Evolutionary conservation across 176 grass and related monocot species (phyloP).

Genomic region (Triticum turgidum): DNA sequence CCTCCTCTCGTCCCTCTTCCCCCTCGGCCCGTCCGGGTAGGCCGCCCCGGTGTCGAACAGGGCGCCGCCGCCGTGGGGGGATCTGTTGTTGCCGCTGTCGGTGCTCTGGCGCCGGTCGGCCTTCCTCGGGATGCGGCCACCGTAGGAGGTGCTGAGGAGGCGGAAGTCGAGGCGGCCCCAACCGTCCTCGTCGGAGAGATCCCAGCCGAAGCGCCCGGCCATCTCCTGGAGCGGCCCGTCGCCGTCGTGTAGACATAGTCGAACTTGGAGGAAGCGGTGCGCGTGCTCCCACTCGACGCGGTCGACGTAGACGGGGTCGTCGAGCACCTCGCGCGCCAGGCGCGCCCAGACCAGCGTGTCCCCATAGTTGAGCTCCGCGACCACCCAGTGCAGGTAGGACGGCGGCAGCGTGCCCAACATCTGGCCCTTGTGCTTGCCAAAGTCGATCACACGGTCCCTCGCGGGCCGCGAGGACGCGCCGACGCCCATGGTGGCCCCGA

Average conservation of each 20-base stretch:
- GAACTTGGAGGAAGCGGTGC: slow-evolving; percentile 45
- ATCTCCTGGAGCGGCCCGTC: slow-evolving; percentile 51
- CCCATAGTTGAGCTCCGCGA: slow-evolving; percentile 47
- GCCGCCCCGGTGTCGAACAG: background rate
- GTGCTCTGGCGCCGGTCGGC: background rate
- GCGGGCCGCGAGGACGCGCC: slow-evolving; percentile 24
- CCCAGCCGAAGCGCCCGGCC: slow-evolving; percentile 56
- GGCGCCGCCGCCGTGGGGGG: background rate
- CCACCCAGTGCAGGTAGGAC: slow-evolving; percentile 51
- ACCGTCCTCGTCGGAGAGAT: slow-evolving; percentile 53
- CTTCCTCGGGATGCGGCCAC: slow-evolving; percentile 54
- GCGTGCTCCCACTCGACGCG: slow-evolving; percentile 67
- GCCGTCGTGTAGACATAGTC: slow-evolving; percentile 29
- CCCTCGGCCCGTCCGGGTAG: background rate
- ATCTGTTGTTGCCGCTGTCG: background rate
- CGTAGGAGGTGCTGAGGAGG: slow-evolving; percentile 65
- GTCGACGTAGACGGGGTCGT: slow-evolving; percentile 47
- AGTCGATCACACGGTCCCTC: slow-evolving; percentile 50
- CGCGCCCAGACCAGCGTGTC: slow-evolving; percentile 40
- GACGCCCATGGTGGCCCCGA: background rate
- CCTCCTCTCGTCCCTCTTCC: slow-evolving; percentile 43
- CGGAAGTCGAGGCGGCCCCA: slow-evolving; percentile 44
- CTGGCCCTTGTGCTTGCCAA: slow-evolving; percentile 53
- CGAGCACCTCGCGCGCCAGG: slow-evolving; percentile 51
- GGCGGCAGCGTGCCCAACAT: slow-evolving; percentile 64